These are phyloP conservation scores for Umbelopsis isabellina DNA, from an alignment of 192 early-diverging fungal genomes.

Conservation along the genomic window DNA sequence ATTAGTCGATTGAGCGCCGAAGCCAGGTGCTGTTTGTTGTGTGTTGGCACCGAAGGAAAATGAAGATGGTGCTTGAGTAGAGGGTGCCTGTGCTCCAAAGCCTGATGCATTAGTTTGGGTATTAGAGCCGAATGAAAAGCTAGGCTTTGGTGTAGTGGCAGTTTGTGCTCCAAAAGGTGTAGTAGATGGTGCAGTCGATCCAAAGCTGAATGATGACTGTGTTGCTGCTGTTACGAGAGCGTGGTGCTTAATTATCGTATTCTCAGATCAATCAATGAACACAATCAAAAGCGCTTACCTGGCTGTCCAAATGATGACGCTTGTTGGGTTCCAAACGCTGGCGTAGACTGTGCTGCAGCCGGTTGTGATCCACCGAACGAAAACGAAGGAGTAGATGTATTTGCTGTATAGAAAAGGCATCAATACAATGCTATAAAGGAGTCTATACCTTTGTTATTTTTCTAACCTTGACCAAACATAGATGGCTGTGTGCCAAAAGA, in stretches of 20 bases:
- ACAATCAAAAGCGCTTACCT: too few relatives aligned
- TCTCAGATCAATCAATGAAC: too few relatives aligned
- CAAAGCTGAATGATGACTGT: background rate
- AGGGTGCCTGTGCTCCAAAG: slow-evolving; percentile 27
- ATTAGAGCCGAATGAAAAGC: slow-evolving; percentile 3
- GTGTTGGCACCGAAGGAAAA: slow-evolving; percentile 38
- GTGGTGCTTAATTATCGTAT: too few relatives aligned
- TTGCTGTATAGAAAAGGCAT: too few relatives aligned
- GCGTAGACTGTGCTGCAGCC: too few relatives aligned
- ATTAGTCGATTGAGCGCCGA: background rate
- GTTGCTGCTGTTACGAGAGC: too few relatives aligned
- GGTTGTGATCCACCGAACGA: too few relatives aligned
- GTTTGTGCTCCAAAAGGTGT: slow-evolving; percentile 2
- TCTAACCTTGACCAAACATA: slow-evolving; percentile 7
- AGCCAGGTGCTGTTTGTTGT: slow-evolving; percentile 13
- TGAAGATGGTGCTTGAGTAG: slow-evolving; percentile 27
- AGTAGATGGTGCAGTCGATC: background rate
- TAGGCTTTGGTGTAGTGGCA: slow-evolving; percentile 10
- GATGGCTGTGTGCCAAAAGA: slow-evolving; percentile 2
- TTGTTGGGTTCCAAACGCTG: too few relatives aligned
- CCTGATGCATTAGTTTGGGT: background rate
- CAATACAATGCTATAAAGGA: too few relatives aligned
- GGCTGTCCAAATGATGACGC: too few relatives aligned
- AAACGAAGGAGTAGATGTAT: too few relatives aligned
- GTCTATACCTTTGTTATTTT: too few relatives aligned